Percentiles rank a stretch among this genome's conserved stretches.
phyloP scores from a whole-genome alignment of 2,329 filamentous ascomycete genomes.

The Cercospora sp. region DNA sequence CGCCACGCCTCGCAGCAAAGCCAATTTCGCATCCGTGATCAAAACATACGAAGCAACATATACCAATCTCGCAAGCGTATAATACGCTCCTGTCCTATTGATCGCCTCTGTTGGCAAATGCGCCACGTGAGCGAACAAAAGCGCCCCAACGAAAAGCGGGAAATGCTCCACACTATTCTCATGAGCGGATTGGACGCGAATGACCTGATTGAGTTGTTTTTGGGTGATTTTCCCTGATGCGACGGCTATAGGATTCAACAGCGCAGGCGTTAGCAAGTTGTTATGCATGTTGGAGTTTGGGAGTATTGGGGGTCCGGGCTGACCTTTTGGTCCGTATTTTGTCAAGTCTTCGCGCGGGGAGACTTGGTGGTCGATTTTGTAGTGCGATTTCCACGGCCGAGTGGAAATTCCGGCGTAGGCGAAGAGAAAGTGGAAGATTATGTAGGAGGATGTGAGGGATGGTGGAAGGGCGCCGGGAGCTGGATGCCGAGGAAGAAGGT shows the following conservation, averaged over 20 bases:
- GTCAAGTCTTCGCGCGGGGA: slow-evolving; percentile 50
- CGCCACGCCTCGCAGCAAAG: slow-evolving; percentile 41
- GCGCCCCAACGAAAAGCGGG: slow-evolving; percentile 42
- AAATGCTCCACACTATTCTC: slow-evolving; percentile 51
- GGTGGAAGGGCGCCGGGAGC: slow-evolving; percentile 25
- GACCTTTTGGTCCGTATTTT: slow-evolving; percentile 47
- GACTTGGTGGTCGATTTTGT: slow-evolving; percentile 51
- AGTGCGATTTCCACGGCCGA: slow-evolving; percentile 46
- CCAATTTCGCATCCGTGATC: slow-evolving; percentile 41
- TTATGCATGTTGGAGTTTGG: too few relatives aligned
- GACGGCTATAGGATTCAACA: slow-evolving; percentile 39
- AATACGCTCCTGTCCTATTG: slow-evolving; percentile 45
- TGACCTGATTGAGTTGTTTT: slow-evolving; percentile 46
- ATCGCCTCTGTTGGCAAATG: slow-evolving; percentile 41
- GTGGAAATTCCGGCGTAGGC: slow-evolving; percentile 49
- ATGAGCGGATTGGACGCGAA: slow-evolving; percentile 49
- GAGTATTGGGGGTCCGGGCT: not conserved
- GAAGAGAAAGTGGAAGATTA: slow-evolving; percentile 47
- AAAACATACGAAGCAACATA: slow-evolving; percentile 48
- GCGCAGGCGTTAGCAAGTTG: not conserved
- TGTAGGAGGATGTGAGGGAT: slow-evolving; percentile 36
- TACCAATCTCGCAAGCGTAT: slow-evolving; percentile 45
- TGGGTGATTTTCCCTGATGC: slow-evolving; percentile 46
- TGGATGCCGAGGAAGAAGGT: slow-evolving; percentile 30
- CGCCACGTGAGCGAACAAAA: slow-evolving; percentile 45